phyloP scores from a whole-genome alignment of 108 stramenopile genomes.

The Tribonema minus region DNA sequence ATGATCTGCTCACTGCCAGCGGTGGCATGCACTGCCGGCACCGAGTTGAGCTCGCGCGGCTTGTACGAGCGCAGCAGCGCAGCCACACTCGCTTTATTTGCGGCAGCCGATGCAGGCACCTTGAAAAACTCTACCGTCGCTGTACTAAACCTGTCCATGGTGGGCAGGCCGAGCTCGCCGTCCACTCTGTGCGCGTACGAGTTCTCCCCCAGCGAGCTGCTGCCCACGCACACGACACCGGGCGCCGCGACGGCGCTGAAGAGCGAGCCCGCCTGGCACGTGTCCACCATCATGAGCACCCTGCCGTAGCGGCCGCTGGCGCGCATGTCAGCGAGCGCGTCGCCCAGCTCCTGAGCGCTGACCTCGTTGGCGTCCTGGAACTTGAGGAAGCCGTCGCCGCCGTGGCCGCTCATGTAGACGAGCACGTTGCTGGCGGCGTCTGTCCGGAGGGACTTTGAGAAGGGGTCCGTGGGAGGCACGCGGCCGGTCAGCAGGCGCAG shows the following conservation, averaged over 20 bases:
- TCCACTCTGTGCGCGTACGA: constrained; percentile 36
- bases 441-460: constrained; percentile 17
- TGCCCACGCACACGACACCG: constrained; percentile 27
- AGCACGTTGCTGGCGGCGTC: constrained; percentile 57
- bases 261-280: constrained; percentile 39
- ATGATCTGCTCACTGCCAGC: no score
- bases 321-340: constrained; percentile 33
- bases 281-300: constrained; percentile 41
- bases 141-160: constrained; percentile 26
- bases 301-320: constrained; percentile 42
- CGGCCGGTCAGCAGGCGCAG: constrained; percentile 64
- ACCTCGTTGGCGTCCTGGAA: constrained; percentile 93
- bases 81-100: no score
- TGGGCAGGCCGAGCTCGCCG: constrained; percentile 8
- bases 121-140: constrained; percentile 27
- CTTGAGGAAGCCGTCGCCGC: constrained; percentile 92
- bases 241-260: constrained; percentile 29
- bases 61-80: no score
- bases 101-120: no score
- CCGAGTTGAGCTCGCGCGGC: no score
- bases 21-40: no score
- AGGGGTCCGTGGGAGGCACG: constrained; percentile 29
- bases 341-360: constrained; percentile 50
- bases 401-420: constrained; percentile 89
- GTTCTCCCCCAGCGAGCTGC: constrained; percentile 35